Conservation (phyloP, 805 yeast genomes). For the Metschnikowia arizonensis region DNA sequence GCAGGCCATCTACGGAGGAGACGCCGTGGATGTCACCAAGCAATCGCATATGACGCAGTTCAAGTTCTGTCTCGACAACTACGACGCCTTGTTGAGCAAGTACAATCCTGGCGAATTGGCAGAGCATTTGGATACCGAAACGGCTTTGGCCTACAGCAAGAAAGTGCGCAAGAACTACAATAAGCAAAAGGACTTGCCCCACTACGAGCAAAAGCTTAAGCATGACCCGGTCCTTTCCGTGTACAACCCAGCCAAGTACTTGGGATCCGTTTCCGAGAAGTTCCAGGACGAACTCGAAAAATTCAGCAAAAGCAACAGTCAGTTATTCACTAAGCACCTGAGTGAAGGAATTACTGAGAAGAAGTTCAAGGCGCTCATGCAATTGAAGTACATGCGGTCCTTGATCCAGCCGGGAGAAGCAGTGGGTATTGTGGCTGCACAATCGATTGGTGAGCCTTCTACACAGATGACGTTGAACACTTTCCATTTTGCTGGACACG, state of each 20-base stretch:
- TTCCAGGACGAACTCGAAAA: slow-evolving; percentile 78
- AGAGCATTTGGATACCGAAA: slow-evolving; percentile 75
- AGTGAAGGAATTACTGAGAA: slow-evolving; percentile 56
- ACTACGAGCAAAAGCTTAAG: slow-evolving; percentile 56
- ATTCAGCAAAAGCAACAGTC: slow-evolving; percentile 55
- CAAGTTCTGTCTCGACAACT: slow-evolving; percentile 87
- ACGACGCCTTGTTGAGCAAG: slow-evolving; percentile 77
- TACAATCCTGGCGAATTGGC: slow-evolving; percentile 75
- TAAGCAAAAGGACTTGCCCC: slow-evolving; percentile 61
- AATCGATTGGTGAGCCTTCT: slow-evolving; percentile 98
- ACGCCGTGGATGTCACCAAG: slow-evolving; percentile 87
- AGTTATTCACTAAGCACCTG: slow-evolving; percentile 52
- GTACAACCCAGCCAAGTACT: slow-evolving; percentile 81
- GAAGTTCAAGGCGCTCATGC: slow-evolving; percentile 95
- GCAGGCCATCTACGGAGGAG: slow-evolving; percentile 97
- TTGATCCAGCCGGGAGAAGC: slow-evolving; percentile 95
- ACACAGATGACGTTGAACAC: slow-evolving; percentile 98
- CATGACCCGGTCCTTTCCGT: slow-evolving; percentile 87
- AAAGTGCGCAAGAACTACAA: slow-evolving; percentile 69
- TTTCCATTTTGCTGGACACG: slow-evolving; percentile 99
- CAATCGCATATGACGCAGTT: slow-evolving; percentile 93
- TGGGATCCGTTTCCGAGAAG: slow-evolving; percentile 90
- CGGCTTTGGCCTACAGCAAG: slow-evolving; percentile 77
- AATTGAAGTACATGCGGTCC: slow-evolving; percentile 95
- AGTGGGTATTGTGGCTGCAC: slow-evolving; percentile 97